These are phyloP conservation scores for Komagataella pseudopastoris DNA, from an alignment of 805 yeast genomes.

Conservation along the genomic window DNA sequence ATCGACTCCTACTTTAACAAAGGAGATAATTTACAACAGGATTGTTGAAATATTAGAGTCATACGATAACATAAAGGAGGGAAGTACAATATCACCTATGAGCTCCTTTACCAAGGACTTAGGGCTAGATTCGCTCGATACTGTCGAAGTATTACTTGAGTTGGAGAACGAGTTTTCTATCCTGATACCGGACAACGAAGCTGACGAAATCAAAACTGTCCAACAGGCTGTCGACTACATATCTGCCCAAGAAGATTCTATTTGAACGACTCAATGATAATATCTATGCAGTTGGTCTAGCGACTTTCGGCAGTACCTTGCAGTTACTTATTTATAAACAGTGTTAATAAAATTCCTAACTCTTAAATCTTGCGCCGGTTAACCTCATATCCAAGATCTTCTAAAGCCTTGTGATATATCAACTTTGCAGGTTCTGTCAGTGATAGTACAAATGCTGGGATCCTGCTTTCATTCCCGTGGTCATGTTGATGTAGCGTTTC, in stretches of 20 bases:
- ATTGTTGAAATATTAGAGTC: slow-evolving; percentile 52
- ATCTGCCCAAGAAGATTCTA: slow-evolving; percentile 42
- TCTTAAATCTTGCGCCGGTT: slow-evolving; percentile 1
- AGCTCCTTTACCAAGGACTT: slow-evolving; percentile 51
- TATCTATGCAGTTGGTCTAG: neutral
- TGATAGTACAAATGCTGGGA: slow-evolving; percentile 9
- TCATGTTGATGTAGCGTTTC: neutral
- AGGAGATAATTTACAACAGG: slow-evolving; percentile 50
- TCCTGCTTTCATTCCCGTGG: slow-evolving; percentile 1
- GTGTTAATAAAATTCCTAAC: neutral
- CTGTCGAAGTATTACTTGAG: slow-evolving; percentile 63
- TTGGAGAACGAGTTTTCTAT: slow-evolving; percentile 65
- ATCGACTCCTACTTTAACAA: slow-evolving; percentile 44
- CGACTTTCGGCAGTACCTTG: neutral
- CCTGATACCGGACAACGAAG: slow-evolving; percentile 79
- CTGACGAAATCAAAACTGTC: slow-evolving; percentile 87
- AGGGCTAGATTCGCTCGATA: slow-evolving; percentile 59
- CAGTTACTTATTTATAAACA: neutral
- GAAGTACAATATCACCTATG: slow-evolving; percentile 17
- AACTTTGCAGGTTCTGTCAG: slow-evolving; percentile 22
- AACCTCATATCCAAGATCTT: slow-evolving; percentile 28
- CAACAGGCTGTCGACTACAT: slow-evolving; percentile 89
- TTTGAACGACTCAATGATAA: slow-evolving; percentile 8
- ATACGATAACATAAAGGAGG: slow-evolving; percentile 38
- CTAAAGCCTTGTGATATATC: slow-evolving; percentile 29